Evolutionary conservation across 192 early-diverging fungal species (phyloP), one percentile per base, ranked within the genome.

Genomic region (Coemansia sp.): DNA sequence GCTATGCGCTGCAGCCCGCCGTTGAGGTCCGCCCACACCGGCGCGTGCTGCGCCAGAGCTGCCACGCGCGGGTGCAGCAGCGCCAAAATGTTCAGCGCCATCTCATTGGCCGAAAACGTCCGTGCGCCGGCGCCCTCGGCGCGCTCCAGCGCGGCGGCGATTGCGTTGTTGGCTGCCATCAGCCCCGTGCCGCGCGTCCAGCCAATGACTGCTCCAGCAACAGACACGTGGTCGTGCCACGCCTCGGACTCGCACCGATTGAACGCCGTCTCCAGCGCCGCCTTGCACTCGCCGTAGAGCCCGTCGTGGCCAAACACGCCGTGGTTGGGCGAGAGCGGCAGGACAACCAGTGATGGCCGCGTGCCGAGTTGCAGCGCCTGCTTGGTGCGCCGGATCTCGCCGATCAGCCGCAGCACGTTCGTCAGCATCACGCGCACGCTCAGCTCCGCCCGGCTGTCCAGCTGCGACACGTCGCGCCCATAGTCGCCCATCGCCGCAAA

Each of bases 101-200:
- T 98, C 73, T 98, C 96, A 66, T 86, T 82, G 35, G 89, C 79
- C 31, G 94, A 94, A 88, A 97, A 98, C 29, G 96, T 97, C 70
- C 94, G 88, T 12, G 91, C 89, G 59, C 94, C 94, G 53, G 89
- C 83, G 56, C 82, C 79, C 74, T 96, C 95, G 20, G 95, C 86
- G 37, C 87, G 86, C 66, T 93, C 87, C 51, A 54, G 51, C 29
- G 56, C 56, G n/a, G 31, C 9, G 7, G 94, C 92, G 57, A 96
- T 89, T 32, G 91, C 84, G 85, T 98, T 94, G 87, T 95, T 97
- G 64, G 84, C 84, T 20, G 86, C 87, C 96, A 98, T 98, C 62
- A 98, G 85, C 25, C 94, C 94, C 40, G 96, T 98, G 62, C 95
- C 95, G 74, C 96, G 90, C 45, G 96, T 98, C 96, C 96, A 98